These are phyloP conservation scores for Heterotrichella gracilis DNA, from an alignment of 352 stramenopile genomes.

Conservation along the genomic window DNA sequence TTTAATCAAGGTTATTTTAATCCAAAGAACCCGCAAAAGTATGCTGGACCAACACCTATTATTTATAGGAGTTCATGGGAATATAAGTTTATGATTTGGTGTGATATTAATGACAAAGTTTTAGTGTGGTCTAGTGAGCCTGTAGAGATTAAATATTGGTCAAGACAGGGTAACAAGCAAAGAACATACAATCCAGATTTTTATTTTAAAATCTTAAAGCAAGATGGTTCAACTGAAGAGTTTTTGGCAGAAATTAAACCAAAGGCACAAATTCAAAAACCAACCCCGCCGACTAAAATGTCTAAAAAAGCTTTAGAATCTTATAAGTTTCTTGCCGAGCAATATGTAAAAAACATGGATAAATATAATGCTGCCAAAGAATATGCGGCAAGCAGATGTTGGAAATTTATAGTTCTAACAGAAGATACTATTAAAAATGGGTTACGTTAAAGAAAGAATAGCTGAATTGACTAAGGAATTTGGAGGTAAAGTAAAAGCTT, in stretches of 20 bases:
- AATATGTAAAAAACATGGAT: neutral
- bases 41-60: neutral
- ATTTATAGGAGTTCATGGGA: neutral
- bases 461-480: too few species aligned
- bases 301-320: neutral
- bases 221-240: neutral
- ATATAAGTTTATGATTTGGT: neutral
- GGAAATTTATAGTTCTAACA: neutral
- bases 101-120: neutral
- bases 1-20: constrained; percentile 11
- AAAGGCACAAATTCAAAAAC: neutral
- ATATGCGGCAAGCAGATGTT: neutral
- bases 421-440: too few species aligned
- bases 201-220: neutral
- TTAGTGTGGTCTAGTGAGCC: neutral
- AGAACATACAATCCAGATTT: neutral
- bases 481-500: too few species aligned
- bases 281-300: neutral
- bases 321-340: neutral
- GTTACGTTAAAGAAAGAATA: too few species aligned
- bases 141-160: neutral
- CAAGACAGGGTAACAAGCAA: neutral
- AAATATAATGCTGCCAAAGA: neutral
- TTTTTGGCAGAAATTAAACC: neutral
- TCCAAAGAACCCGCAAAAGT: neutral